Percentiles rank a stretch among this genome's conserved stretches.
Conservation (phyloP, 495 filamentous ascomycete species). For the Viridothelium virens region DNA sequence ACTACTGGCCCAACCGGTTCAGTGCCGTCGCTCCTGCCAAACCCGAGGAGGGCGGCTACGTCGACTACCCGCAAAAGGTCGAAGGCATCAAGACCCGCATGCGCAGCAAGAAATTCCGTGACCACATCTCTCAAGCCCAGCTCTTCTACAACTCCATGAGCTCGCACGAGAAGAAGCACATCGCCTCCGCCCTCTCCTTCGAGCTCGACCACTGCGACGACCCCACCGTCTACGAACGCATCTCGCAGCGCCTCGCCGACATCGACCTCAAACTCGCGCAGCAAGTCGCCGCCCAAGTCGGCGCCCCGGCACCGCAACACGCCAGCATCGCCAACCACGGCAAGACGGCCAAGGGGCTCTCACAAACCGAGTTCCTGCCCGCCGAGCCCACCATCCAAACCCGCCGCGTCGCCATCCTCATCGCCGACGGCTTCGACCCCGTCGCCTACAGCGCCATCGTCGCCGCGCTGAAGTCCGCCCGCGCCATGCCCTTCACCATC, state of each 20-base stretch:
- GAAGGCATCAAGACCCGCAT: conserved; percentile 63
- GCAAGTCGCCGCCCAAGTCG: conserved; percentile 60
- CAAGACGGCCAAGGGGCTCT: conserved; percentile 54
- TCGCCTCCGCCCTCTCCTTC: conserved; percentile 64
- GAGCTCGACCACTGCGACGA: conserved; percentile 90
- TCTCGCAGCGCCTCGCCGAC: conserved; percentile 60
- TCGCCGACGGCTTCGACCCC: conserved; percentile 74
- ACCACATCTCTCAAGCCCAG: conserved; percentile 67
- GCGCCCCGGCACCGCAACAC: conserved; percentile 51
- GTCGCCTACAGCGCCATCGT: conserved; percentile 57
- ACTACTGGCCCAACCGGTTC: conserved; percentile 86
- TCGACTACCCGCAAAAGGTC: conserved; percentile 58
- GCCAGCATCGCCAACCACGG: conserved; percentile 54
- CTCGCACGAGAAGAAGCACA: conserved; percentile 59
- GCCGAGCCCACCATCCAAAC: conserved; percentile 57
- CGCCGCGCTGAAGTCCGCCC: conserved; percentile 49
- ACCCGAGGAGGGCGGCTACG: conserved; percentile 55
- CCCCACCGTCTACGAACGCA: conserved; percentile 65
- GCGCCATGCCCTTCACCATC: conserved; percentile 66
- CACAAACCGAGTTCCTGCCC: conserved; percentile 60
- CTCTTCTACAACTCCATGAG: conserved; percentile 78
- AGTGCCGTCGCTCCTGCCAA: conserved; percentile 54
- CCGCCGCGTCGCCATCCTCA: conserved; percentile 67
- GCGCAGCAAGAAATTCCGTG: conserved; percentile 68
- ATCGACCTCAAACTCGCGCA: conserved; percentile 68